phyloP scores from a whole-genome alignment of 495 filamentous ascomycete species.

The Penicillium nucicola region DNA sequence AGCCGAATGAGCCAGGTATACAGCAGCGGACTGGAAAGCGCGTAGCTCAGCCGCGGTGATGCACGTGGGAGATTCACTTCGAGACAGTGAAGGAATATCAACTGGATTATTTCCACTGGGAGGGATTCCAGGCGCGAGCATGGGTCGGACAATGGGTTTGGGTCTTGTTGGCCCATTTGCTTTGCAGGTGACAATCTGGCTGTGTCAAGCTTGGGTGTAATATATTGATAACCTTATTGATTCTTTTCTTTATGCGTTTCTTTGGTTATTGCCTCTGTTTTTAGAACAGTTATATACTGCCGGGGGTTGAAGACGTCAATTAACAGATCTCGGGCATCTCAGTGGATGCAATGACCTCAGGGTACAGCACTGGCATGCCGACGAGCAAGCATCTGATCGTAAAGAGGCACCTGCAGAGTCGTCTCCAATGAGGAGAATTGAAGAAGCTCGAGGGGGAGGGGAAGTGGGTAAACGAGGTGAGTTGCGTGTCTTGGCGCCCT shows the following conservation, averaged over 20 bases:
- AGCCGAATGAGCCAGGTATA: slow-evolving; percentile 46
- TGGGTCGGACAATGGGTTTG: slow-evolving; percentile 9
- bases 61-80: slow-evolving; percentile 50
- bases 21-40: slow-evolving; percentile 33
- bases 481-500: slow-evolving; percentile 18
- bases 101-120: slow-evolving; percentile 51
- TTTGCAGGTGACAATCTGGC: too few species aligned
- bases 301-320: neutral
- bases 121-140: slow-evolving; percentile 45
- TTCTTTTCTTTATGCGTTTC: too few species aligned
- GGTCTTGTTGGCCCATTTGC: slow-evolving; percentile 12
- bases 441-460: slow-evolving; percentile 4
- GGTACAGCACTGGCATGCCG: slow-evolving; percentile 4
- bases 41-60: slow-evolving; percentile 30
- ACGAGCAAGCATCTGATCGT: neutral
- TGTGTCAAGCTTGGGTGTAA: too few species aligned
- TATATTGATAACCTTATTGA: too few species aligned
- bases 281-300: neutral
- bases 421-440: slow-evolving; percentile 6
- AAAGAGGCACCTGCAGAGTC: neutral
- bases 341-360: slow-evolving; percentile 2
- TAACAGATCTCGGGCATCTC: slow-evolving; percentile 4
- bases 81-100: slow-evolving; percentile 48
- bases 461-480: slow-evolving; percentile 18
- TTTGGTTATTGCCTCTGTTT: neutral